These are phyloP conservation scores for Fraxinus floribunda DNA, from an alignment of 305 asterid species.

Conservation along the genomic window DNA sequence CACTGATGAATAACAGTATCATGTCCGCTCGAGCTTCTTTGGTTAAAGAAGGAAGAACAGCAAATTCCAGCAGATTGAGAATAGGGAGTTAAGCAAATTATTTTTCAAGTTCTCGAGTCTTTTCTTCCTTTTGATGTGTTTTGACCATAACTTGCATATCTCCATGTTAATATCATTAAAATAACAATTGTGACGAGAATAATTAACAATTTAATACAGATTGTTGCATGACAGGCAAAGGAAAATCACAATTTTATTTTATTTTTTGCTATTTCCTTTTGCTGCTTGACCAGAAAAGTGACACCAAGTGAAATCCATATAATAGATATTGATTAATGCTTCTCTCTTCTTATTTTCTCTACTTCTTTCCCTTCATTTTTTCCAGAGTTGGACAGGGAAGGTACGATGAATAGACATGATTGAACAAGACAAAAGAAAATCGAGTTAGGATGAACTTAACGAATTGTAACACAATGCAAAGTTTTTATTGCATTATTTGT, in stretches of 20 bases:
- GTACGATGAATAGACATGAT: not conserved
- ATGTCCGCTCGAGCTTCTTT: slow-evolving; percentile 62
- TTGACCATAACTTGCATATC: not conserved
- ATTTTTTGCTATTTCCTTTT: not conserved
- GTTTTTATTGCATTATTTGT: not conserved
- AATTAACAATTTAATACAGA: not conserved
- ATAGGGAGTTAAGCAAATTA: slow-evolving; percentile 24
- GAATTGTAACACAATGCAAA: not conserved
- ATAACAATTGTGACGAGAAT: not conserved
- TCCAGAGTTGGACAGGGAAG: not conserved
- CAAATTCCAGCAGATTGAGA: slow-evolving; percentile 28
- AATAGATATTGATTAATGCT: not conserved
- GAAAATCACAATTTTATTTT: not conserved
- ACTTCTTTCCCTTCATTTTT: not conserved
- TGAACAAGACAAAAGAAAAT: not conserved
- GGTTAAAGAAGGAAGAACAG: slow-evolving; percentile 44
- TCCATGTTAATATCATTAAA: not conserved
- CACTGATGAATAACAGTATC: slow-evolving; percentile 28
- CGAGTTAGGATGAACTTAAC: not conserved
- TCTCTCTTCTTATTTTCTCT: not conserved
- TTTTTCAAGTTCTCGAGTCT: not conserved
- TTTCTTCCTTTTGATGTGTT: not conserved
- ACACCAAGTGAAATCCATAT: not conserved
- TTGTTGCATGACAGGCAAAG: not conserved
- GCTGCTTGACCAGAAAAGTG: not conserved